Conservation (phyloP, 345 rosid genomes). For the Cardamine chenopodiifolia region DNA sequence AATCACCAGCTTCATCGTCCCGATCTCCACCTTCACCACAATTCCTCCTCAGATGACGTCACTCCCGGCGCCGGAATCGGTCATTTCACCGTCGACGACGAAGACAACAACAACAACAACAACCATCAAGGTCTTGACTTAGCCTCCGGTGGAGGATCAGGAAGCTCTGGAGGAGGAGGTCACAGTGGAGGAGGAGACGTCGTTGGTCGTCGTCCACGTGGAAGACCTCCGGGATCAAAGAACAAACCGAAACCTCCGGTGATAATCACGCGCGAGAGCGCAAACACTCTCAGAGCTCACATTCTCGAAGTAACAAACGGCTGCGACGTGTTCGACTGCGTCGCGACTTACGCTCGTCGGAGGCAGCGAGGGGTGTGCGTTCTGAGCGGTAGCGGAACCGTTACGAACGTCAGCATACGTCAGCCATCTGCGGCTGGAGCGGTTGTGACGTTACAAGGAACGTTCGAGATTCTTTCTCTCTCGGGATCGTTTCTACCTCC, state of each 20-base stretch:
- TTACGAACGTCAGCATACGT: slow-evolving; percentile 86
- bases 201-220: slow-evolving; percentile 75
- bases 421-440: slow-evolving; percentile 93
- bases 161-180: slow-evolving; percentile 46
- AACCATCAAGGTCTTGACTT: slow-evolving; percentile 60
- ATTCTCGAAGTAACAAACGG: slow-evolving; percentile 92
- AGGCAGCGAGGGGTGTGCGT: slow-evolving; percentile 93
- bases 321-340: slow-evolving; percentile 86
- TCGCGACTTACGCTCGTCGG: slow-evolving; percentile 83
- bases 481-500: slow-evolving; percentile 95
- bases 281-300: slow-evolving; percentile 96
- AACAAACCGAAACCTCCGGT: slow-evolving; percentile 95
- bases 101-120: slow-evolving; percentile 35
- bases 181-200: slow-evolving; percentile 42
- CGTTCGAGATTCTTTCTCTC: slow-evolving; percentile 90
- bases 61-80: slow-evolving; percentile 44
- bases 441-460: slow-evolving; percentile 85
- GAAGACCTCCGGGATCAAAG: slow-evolving; percentile 95
- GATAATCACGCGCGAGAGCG: slow-evolving; percentile 91
- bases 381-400: slow-evolving; percentile 87
- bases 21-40: slow-evolving; percentile 48
- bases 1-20: slow-evolving; percentile 54
- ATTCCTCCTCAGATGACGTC: slow-evolving; percentile 50
- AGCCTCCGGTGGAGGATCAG: slow-evolving; percentile 45
- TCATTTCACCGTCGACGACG: slow-evolving; percentile 49